phyloP scores from a whole-genome alignment of 2,329 filamentous ascomycete genomes.

The Colletotrichum trifolii region DNA sequence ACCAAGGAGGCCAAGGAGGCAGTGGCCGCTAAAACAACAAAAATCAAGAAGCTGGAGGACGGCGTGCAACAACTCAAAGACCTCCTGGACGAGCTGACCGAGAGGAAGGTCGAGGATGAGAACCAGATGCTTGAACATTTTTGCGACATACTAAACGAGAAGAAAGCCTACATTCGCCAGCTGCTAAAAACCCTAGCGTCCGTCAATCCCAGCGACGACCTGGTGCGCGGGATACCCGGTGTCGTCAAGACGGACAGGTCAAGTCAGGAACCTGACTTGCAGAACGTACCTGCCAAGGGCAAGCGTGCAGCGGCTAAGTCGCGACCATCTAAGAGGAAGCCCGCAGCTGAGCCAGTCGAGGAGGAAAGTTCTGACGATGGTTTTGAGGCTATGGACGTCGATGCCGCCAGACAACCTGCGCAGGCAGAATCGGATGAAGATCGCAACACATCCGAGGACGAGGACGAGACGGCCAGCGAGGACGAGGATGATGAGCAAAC shows the following conservation, averaged over 20 bases:
- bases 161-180: slow-evolving; percentile 82
- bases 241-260: slow-evolving; percentile 51
- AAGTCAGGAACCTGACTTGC: slow-evolving; percentile 40
- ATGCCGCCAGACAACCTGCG: slow-evolving; percentile 43
- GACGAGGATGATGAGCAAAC: slow-evolving; percentile 50
- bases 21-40: slow-evolving; percentile 54
- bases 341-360: slow-evolving; percentile 47
- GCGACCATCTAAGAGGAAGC: slow-evolving; percentile 62
- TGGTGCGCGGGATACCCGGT: slow-evolving; percentile 52
- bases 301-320: slow-evolving; percentile 49
- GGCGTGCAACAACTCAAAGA: slow-evolving; percentile 68
- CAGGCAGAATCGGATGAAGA: slow-evolving; percentile 48
- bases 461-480: slow-evolving; percentile 55
- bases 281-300: slow-evolving; percentile 37
- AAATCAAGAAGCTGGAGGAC: slow-evolving; percentile 61
- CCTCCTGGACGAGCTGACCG: slow-evolving; percentile 74
- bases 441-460: slow-evolving; percentile 51
- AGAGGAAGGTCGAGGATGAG: slow-evolving; percentile 75
- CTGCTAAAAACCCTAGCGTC: slow-evolving; percentile 71
- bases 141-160: slow-evolving; percentile 77
- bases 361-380: slow-evolving; percentile 57
- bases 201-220: slow-evolving; percentile 53
- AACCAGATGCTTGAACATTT: slow-evolving; percentile 76
- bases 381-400: slow-evolving; percentile 63
- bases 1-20: slow-evolving; percentile 57